Base-by-base conservation (phyloP, 768 basidiomycete species). In the Tulasnella sp. region DNA sequence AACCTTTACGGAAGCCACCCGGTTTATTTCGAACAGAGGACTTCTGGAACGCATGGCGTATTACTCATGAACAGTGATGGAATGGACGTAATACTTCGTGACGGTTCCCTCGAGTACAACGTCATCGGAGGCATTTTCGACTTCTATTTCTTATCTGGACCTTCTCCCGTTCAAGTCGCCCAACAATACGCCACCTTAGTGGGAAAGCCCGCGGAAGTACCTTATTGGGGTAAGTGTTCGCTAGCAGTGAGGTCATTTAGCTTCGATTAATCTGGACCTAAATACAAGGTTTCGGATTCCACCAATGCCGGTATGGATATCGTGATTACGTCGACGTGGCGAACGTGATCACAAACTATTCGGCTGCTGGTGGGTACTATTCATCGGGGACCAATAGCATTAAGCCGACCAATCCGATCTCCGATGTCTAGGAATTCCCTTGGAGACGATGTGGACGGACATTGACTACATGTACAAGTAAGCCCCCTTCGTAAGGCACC, bases 1-100 rank as follows among this genome's bases (percentile, higher is more conserved):
- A 93, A 93, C 82, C 84, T 93, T n/a, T 93, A 93, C 86, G 90
- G 92, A 4, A 91, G 90, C 82, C 93, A 94, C 83, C 93, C 93
- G 0, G 86, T 93, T 64, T 94, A 93, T 85, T 90, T 92, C 72
- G 92, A 94, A 81, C 92, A 93, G 80, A 89, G 93, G 69, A 85
- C 87, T 12, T 90, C 89, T 0, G 91, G 90, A 8, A 92, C 92
- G 1, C 92, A 93, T 85, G 93, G 90, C 20, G 92, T 94, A 42
- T 90, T 93, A 83, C 84, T 94, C 0, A 88, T 92, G 77, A 93
- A 90, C 84, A 90, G 92, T 14, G 90, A 93, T 82, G 93, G 93
- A 0, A 93, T 94, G 92, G 93, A 94, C 81, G 87, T 94, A 86
- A 93, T 93, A 83, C 86, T 93, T 79, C 88, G 88, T 40, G 81